Base-by-base conservation (phyloP, 129 eudicot genomes). In the Chrysanthemum makinoi region DNA sequence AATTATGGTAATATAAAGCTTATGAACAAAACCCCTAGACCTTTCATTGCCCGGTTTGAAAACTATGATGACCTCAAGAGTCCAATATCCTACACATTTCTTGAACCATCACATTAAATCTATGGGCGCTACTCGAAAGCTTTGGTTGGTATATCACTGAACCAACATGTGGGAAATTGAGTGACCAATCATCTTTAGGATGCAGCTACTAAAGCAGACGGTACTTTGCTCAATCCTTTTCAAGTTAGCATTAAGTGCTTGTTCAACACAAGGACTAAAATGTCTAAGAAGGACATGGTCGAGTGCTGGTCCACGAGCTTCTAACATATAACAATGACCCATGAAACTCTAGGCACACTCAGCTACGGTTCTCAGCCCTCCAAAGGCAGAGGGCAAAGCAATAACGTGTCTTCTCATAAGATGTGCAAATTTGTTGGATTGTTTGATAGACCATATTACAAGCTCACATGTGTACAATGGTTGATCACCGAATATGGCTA, bases 71-170 rank as follows among this genome's bases (percentile, higher is more conserved):
- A 85, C 70, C 87, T 87, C 3, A 90, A 85, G 66, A 89, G 82
- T 54, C 96, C 86, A 22, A 90, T 72, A 68, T 94, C 99, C 72
- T 94, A 18, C 91, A 94, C 58, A 94, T 77, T 62, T 94, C 99
- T 93, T 94, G 99, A 77, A 84, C 84, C 99, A 94, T 79, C 44
- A 89, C 57, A 74, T 86, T 84, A 69, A 89, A 94, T 50, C 91
- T 75, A 69, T 87, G 94, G 46, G 85, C 99, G 68, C 96, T 90
- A 70, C 76, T 87, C 7, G 95, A 83, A 59, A 94, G 91, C 94
- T 82, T 94, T 10, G 85, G 87, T 63, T 85, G 97, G 13, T 85
- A 82, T 10, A 64, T 14, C 82, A 20, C 20, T 20, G 20, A 20
- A 20, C 20, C 20, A 52, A 82, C 73, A 1, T 83, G 89, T 2